Base-by-base conservation (phyloP, 2,329 filamentous ascomycete genomes). In the Aciculosporium take region DNA sequence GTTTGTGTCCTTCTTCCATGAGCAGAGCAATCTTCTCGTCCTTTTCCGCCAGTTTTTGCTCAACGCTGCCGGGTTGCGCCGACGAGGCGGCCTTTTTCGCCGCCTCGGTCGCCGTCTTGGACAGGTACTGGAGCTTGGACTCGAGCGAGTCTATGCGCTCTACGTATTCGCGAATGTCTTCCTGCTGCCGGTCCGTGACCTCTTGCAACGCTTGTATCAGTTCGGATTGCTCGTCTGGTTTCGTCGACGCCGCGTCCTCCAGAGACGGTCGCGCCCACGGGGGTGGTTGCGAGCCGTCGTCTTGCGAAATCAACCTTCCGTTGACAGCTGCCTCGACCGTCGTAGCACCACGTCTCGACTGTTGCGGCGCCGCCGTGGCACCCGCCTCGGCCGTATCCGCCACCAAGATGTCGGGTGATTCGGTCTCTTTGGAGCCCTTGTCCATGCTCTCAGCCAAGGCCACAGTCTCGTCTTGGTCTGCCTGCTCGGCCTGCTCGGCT, bases 91-190 rank as follows among this genome's bases (percentile, higher is more conserved):
- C 72, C 49, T 77, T 75, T 53, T 79, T 81, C 1, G 91, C 85
- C 0, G 80, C 70, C 25, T 88, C 81, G 0, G 82, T 76, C 10
- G 84, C 80, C 54, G 88, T 83, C 46, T 81, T 81, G 2, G 88
- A 80, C 10, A 98, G 66, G 54, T 93, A 95, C 49, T 88, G 81
- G 23, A 98, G 65, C 56, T 98, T 96, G 6, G 86, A 78, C 58
- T 96, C 85, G 1, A 98, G 65, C 4, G 88, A 83, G 64, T 98
- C 91, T 42, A 95, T 91, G 28, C 83, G 79, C 61, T 98, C 91
- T 6, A 89, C 72, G 47, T 94, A 85, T 37, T 72, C 73, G 52
- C 91, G 79, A 31, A 87, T 72, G 56, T 96, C 91, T 51, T 91
- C 84, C 44, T 89, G 81, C 49, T 84, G 76, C 46, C 45, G 48